Evolutionary conservation across 129 eudicot genomes (phyloP).

Genomic region (Pulicaria dysenterica): DNA sequence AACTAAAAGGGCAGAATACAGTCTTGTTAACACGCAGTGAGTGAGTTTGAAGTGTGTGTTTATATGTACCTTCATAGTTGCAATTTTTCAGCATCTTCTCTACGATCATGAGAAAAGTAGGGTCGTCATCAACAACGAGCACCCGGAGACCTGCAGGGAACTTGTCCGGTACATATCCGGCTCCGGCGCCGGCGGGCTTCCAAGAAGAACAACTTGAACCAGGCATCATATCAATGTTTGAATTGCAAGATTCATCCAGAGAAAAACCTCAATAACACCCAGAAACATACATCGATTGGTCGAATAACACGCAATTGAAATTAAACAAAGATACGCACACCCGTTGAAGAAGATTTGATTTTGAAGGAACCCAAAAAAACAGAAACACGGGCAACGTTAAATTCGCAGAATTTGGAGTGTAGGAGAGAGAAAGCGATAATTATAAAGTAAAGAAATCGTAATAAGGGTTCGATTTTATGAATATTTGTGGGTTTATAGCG

Average conservation of each 20-base stretch:
- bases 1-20: neutral
- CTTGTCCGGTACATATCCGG: slow-evolving; percentile 48
- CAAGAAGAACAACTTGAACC: slow-evolving; percentile 53
- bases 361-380: neutral
- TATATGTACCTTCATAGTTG: slow-evolving; percentile 67
- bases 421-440: neutral
- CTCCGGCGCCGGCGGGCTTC: slow-evolving; percentile 50
- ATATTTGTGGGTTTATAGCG: slow-evolving; percentile 19
- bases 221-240: slow-evolving; percentile 35
- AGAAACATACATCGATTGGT: slow-evolving; percentile 38
- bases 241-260: slow-evolving; percentile 23
- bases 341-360: slow-evolving; percentile 14
- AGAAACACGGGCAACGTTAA: neutral
- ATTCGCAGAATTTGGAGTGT: slow-evolving; percentile 2
- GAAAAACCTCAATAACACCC: slow-evolving; percentile 35
- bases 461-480: slow-evolving; percentile 30
- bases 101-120: slow-evolving; percentile 82
- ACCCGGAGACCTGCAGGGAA: slow-evolving; percentile 97
- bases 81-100: slow-evolving; percentile 81
- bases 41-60: slow-evolving; percentile 4
- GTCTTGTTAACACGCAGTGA: neutral
- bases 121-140: slow-evolving; percentile 97
- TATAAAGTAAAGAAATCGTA: slow-evolving; percentile 23
- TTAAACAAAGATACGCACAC: slow-evolving; percentile 2
- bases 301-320: slow-evolving; percentile 14